Percentiles rank a stretch among this genome's conserved stretches.
Evolutionary conservation across 2,329 filamentous ascomycete species (phyloP).

Genomic region (Moelleriella libera): DNA sequence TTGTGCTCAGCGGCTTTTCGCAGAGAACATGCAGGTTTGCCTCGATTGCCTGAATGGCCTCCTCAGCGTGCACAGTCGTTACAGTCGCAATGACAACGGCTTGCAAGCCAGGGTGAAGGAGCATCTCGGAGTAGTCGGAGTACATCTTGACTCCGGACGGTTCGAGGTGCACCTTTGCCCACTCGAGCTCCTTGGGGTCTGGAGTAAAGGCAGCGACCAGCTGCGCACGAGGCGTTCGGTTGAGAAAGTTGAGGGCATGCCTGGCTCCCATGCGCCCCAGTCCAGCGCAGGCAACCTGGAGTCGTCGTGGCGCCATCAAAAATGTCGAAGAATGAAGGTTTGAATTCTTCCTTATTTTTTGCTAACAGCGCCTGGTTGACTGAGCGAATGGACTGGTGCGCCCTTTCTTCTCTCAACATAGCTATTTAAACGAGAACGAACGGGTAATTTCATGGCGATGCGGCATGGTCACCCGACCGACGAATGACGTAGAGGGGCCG

Average conservation of each 20-base stretch:
- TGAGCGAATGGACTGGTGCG: not conserved
- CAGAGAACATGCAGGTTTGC: conserved; percentile 40
- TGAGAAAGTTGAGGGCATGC: conserved; percentile 32
- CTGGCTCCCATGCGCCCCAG: conserved; percentile 38
- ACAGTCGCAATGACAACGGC: conserved; percentile 26
- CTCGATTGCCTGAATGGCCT: conserved; percentile 41
- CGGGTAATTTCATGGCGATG: not conserved
- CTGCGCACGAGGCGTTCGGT: conserved; percentile 28
- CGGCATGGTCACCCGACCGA: not conserved
- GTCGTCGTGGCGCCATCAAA: conserved; percentile 4
- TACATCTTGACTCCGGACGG: conserved; percentile 28
- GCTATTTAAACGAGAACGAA: not conserved
- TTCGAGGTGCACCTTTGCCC: conserved; percentile 27
- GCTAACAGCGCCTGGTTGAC: not conserved
- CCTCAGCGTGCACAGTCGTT: conserved; percentile 41
- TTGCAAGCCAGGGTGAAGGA: conserved; percentile 20
- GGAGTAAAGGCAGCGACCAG: conserved; percentile 35
- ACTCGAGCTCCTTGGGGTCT: conserved; percentile 26
- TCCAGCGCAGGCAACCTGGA: conserved; percentile 31
- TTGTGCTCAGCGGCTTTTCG: conserved; percentile 46
- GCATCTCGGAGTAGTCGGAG: conserved; percentile 30
- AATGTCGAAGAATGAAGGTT: not conserved
- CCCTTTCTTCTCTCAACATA: not conserved
- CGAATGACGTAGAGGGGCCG: not conserved
- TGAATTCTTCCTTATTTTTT: not conserved